Base-by-base conservation (phyloP, 768 basidiomycete genomes). In the Amanita molliuscula region DNA sequence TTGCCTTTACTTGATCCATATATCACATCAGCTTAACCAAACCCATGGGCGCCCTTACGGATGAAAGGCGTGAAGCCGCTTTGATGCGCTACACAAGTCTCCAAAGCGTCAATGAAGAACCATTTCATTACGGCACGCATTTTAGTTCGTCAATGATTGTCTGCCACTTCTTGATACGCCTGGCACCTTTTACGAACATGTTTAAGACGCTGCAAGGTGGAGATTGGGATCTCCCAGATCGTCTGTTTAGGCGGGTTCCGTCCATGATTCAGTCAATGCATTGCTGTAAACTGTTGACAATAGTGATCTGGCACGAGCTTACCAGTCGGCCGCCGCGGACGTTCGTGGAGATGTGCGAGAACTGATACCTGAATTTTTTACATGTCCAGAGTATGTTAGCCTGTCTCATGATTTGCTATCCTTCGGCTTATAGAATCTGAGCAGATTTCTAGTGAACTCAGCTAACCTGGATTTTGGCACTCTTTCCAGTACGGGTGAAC, bases 131-230 rank as follows among this genome's bases (percentile, higher is more conserved):
- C 54, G 88, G 94, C 37, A 96, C 94, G 0, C 94, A 97, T 61
- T 97, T 93, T 60, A 90, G 88, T 60, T 94, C 91, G 8, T 94
- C 91, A 2, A 96, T 96, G 93, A 95, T 92, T 52, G 88, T 93
- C 40, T 94, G 91, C 68, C 92, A 95, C 56, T 96, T 88, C 68
- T 67, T 95, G 57, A 94, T 97, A 48, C 77, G 94, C 18, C 68
- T 94, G 58, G 81, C 84, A 11, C 94, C 94, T 0, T 97, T 87
- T 62, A 94, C 92, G 21, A 82, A 85, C 59, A 94, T 95, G 84
- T 97, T 94, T 74, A 90, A 93, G 67, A 90, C 88, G 2, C 65
- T 96, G 28, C 70, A 95, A 79, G 94, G 94, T 8, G 94, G 94
- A 5, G 86, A 91, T 58, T 96, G 92, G 83, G 94, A 97, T 67